These are phyloP conservation scores for Talaromyces thailandensis DNA, from an alignment of 495 filamentous ascomycete genomes.

Conservation along the genomic window DNA sequence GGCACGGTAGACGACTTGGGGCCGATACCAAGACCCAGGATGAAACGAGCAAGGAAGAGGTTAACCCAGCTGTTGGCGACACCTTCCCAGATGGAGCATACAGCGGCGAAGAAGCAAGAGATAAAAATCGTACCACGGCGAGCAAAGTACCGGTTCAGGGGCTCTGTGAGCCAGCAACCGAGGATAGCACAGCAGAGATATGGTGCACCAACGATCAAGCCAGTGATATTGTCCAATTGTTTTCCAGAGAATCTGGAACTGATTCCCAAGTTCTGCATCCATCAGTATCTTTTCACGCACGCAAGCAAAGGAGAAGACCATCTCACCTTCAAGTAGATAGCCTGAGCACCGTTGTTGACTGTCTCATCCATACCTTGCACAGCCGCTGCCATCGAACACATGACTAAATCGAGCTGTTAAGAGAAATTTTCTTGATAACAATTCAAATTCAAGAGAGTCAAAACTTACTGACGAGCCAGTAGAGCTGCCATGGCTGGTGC, in stretches of 20 bases:
- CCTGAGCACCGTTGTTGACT: slow-evolving; percentile 69
- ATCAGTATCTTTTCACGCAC: slow-evolving; percentile 9
- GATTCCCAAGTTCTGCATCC: slow-evolving; percentile 25
- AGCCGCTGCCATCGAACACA: slow-evolving; percentile 42
- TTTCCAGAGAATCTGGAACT: slow-evolving; percentile 12
- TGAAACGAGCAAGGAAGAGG: slow-evolving; percentile 48
- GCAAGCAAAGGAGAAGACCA: slow-evolving; percentile 7
- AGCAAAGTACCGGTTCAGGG: slow-evolving; percentile 45
- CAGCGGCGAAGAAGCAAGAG: slow-evolving; percentile 36
- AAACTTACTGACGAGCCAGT: slow-evolving; percentile 43
- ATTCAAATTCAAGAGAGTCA: slow-evolving; percentile 9
- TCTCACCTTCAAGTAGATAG: slow-evolving; percentile 46
- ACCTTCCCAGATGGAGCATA: slow-evolving; percentile 40
- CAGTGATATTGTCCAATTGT: slow-evolving; percentile 25
- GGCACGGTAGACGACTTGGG: slow-evolving; percentile 51
- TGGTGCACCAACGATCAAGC: slow-evolving; percentile 38
- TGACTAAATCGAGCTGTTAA: slow-evolving; percentile 10
- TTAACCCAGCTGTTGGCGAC: slow-evolving; percentile 42
- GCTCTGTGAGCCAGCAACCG: slow-evolving; percentile 46
- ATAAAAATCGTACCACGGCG: slow-evolving; percentile 53
- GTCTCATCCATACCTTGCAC: slow-evolving; percentile 68
- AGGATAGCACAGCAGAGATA: slow-evolving; percentile 35
- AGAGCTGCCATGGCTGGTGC: slow-evolving; percentile 46
- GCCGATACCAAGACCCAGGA: slow-evolving; percentile 53
- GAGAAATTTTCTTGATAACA: neutral